These are phyloP conservation scores for Coemansia sp. DNA, from an alignment of 192 early-diverging fungal species.

Conservation along the genomic window DNA sequence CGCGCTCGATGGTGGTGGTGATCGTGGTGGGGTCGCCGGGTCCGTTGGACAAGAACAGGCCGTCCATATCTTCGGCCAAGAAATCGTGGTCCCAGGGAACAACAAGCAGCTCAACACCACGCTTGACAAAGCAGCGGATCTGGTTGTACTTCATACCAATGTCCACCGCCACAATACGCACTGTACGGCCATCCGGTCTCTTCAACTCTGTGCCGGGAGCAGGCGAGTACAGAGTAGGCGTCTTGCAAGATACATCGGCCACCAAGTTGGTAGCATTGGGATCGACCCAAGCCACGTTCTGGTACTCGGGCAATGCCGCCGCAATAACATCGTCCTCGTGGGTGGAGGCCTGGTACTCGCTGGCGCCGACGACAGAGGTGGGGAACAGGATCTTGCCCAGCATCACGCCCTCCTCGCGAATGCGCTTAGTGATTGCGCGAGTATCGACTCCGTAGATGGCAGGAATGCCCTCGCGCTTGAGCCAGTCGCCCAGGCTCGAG, in stretches of 20 bases:
- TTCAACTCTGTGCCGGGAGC: conserved; percentile 54
- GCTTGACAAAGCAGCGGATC: conserved; percentile 94
- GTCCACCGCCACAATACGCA: conserved; percentile 91
- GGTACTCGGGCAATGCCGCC: conserved; percentile 64
- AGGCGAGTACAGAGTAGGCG: conserved; percentile 74
- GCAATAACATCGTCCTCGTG: conserved; percentile 37
- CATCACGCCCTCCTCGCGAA: conserved; percentile 85
- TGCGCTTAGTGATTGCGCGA: conserved; percentile 95
- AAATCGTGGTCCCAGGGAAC: conserved; percentile 99
- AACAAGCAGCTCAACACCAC: conserved; percentile 89
- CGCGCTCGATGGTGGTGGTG: conserved; percentile 70
- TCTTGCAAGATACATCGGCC: conserved; percentile 90
- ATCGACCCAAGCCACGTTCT: conserved; percentile 88
- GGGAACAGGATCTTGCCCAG: conserved; percentile 93
- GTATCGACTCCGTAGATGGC: conserved; percentile 96
- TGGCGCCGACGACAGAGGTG: conserved; percentile 51
- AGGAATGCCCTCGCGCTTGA: conserved; percentile 89
- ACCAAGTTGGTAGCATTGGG: conserved; percentile 93
- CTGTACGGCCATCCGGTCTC: conserved; percentile 58
- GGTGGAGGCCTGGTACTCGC: conserved; percentile 18
- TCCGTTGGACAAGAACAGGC: conserved; percentile 92
- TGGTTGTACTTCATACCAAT: conserved; percentile 99
- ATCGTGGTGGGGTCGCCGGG: conserved; percentile 94
- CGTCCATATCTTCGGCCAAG: conserved; percentile 69
- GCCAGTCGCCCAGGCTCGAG: conserved; percentile 83